Evolutionary conservation across 352 stramenopile genomes (phyloP).

Genomic region (Globisporangium nodosum): DNA sequence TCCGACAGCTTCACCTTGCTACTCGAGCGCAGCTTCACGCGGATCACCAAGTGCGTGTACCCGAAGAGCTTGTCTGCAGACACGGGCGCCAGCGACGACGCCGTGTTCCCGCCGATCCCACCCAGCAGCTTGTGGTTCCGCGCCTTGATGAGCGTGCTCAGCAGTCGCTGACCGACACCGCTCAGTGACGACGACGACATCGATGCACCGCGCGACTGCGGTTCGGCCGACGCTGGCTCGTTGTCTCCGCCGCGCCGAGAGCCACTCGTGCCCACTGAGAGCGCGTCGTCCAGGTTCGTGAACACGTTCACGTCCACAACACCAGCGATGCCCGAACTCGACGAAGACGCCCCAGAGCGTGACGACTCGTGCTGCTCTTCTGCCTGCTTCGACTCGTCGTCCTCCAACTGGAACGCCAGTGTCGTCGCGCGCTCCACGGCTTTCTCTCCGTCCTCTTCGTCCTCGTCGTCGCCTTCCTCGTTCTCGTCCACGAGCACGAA

Average conservation of each 20-base stretch:
- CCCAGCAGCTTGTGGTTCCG: slow-evolving; percentile 58
- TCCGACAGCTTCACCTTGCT: slow-evolving; percentile 66
- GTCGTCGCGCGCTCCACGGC: slow-evolving; percentile 13
- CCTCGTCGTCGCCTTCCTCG: slow-evolving; percentile 38
- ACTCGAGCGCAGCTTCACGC: slow-evolving; percentile 64
- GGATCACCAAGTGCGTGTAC: slow-evolving; percentile 75
- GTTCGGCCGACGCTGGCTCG: slow-evolving; percentile 6
- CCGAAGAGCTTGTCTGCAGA: slow-evolving; percentile 53
- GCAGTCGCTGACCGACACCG: slow-evolving; percentile 52
- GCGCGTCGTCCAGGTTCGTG: slow-evolving; percentile 62
- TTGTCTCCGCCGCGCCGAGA: slow-evolving; percentile 14
- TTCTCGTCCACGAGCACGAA: slow-evolving; percentile 80
- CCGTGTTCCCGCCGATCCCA: slow-evolving; percentile 19
- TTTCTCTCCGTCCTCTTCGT: slow-evolving; percentile 35
- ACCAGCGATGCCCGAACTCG: slow-evolving; percentile 44
- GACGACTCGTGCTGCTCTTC: slow-evolving; percentile 8
- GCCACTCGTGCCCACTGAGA: slow-evolving; percentile 33
- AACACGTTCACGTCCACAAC: slow-evolving; percentile 84
- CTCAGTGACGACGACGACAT: slow-evolving; percentile 54
- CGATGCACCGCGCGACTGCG: slow-evolving; percentile 9
- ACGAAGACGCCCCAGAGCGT: slow-evolving; percentile 23
- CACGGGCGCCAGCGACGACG: slow-evolving; percentile 32
- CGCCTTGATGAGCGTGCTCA: slow-evolving; percentile 68
- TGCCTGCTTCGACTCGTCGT: slow-evolving; percentile 68
- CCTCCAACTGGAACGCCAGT: slow-evolving; percentile 60